Conservation (phyloP, 805 yeast genomes). For the Starmerella bombicola region DNA sequence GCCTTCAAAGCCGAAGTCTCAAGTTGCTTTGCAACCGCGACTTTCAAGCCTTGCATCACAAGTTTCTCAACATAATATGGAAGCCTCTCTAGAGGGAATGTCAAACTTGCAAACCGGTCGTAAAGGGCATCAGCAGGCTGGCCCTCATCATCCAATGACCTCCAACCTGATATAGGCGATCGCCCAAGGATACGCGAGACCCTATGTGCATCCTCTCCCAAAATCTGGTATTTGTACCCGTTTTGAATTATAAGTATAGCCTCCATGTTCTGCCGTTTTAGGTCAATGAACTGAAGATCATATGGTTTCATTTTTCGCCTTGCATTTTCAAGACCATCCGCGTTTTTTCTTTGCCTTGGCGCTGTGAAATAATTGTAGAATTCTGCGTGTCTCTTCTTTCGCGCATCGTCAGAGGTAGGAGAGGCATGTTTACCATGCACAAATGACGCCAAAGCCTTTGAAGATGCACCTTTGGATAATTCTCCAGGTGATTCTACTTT, state of each 20-base stretch:
- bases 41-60: constrained; percentile 58
- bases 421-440: constrained; percentile 1
- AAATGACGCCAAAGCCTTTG: background rate
- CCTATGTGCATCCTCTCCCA: constrained; percentile 67
- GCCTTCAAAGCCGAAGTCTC: constrained; percentile 70
- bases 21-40: constrained; percentile 75
- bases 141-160: constrained; percentile 37
- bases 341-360: background rate
- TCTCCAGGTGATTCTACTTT: constrained; percentile 1
- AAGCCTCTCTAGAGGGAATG: constrained; percentile 68
- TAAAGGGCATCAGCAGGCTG: constrained; percentile 40
- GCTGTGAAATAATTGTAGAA: constrained; percentile 3
- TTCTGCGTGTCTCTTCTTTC: constrained; percentile 3
- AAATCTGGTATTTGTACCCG: constrained; percentile 83
- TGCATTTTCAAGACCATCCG: background rate
- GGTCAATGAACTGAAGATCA: constrained; percentile 60
- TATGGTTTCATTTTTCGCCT: constrained; percentile 52
- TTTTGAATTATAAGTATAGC: constrained; percentile 72
- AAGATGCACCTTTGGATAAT: no score
- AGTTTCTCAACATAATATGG: constrained; percentile 66
- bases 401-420: no score
- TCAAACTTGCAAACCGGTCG: constrained; percentile 63
- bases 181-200: constrained; percentile 47
- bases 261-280: constrained; percentile 50
- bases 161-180: constrained; percentile 57